A percentile compares a stretch with the other conserved stretches of the same genome.
Conservation (phyloP, 2,329 filamentous ascomycete species). For the Verruconis gallopava region DNA sequence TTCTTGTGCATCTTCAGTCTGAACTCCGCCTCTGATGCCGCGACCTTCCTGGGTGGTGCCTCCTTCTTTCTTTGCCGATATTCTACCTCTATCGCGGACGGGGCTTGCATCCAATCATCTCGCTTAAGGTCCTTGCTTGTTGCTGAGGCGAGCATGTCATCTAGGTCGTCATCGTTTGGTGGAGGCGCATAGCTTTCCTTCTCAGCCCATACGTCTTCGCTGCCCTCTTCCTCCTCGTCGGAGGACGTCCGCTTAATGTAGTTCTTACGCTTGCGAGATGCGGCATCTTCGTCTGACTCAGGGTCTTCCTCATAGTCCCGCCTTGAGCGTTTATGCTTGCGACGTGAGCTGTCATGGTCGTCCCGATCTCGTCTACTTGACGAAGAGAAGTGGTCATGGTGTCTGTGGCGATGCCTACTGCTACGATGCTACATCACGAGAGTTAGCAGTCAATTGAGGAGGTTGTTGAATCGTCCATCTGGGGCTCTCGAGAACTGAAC, state of each 20-base stretch:
- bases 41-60: slow-evolving; percentile 28
- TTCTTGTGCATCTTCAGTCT: slow-evolving; percentile 62
- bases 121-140: slow-evolving; percentile 38
- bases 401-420: slow-evolving; percentile 1
- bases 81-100: slow-evolving; percentile 69
- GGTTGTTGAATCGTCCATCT: no score
- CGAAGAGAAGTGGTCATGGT: slow-evolving; percentile 3
- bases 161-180: slow-evolving; percentile 31
- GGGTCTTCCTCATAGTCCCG: slow-evolving; percentile 31
- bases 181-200: slow-evolving; percentile 30
- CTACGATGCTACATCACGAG: slow-evolving; percentile 4
- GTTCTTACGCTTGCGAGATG: slow-evolving; percentile 43
- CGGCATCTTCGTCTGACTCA: slow-evolving; percentile 31
- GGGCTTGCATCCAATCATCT: slow-evolving; percentile 91
- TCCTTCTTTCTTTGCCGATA: slow-evolving; percentile 56
- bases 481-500: neutral
- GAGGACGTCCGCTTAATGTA: neutral
- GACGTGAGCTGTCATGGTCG: neutral
- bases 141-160: slow-evolving; percentile 27
- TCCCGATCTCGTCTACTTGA: slow-evolving; percentile 2
- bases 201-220: slow-evolving; percentile 28
- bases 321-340: slow-evolving; percentile 18
- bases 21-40: slow-evolving; percentile 44
- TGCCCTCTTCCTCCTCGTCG: slow-evolving; percentile 20
- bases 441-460: no score